Conservation (phyloP, 495 filamentous ascomycete genomes). For the Aspergillus sclerotioniger region DNA sequence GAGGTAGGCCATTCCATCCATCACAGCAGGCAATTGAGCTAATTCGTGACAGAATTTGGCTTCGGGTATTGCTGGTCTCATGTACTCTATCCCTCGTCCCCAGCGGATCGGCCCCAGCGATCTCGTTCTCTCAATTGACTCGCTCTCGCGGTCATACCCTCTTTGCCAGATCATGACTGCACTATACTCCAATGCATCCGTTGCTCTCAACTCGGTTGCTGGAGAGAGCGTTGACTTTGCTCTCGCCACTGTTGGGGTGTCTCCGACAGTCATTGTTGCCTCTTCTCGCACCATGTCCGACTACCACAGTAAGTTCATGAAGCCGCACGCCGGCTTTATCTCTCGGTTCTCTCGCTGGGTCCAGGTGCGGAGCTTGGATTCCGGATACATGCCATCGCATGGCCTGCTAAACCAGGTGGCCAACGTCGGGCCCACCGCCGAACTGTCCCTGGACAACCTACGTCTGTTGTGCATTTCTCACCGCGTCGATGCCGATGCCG, state of each 20-base stretch:
- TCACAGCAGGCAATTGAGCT: not conserved
- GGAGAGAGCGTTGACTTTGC: slow-evolving; percentile 66
- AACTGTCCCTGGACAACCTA: slow-evolving; percentile 67
- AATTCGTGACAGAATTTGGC: slow-evolving; percentile 61
- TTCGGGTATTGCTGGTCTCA: slow-evolving; percentile 74
- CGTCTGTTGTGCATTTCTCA: slow-evolving; percentile 51
- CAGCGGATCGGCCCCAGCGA: slow-evolving; percentile 73
- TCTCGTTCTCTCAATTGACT: slow-evolving; percentile 84
- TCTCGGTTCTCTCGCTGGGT: slow-evolving; percentile 65
- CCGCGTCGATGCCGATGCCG: slow-evolving; percentile 31
- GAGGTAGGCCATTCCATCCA: slow-evolving; percentile 39
- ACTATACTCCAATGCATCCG: slow-evolving; percentile 75
- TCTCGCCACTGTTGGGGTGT: slow-evolving; percentile 66
- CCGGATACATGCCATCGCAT: slow-evolving; percentile 62
- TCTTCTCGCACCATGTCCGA: slow-evolving; percentile 69
- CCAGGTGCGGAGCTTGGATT: slow-evolving; percentile 63
- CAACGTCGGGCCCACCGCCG: slow-evolving; percentile 60
- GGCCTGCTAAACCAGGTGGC: slow-evolving; percentile 42
- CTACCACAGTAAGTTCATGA: slow-evolving; percentile 57
- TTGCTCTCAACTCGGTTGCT: slow-evolving; percentile 87
- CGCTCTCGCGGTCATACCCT: slow-evolving; percentile 74
- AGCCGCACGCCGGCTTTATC: slow-evolving; percentile 48
- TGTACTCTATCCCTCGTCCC: slow-evolving; percentile 66
- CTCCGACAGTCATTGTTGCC: slow-evolving; percentile 80
- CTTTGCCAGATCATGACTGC: slow-evolving; percentile 79